Percentiles rank a stretch among this genome's conserved stretches.
Evolutionary conservation across 495 filamentous ascomycete species (phyloP).

Genomic region (Wilcoxina mikolae): DNA sequence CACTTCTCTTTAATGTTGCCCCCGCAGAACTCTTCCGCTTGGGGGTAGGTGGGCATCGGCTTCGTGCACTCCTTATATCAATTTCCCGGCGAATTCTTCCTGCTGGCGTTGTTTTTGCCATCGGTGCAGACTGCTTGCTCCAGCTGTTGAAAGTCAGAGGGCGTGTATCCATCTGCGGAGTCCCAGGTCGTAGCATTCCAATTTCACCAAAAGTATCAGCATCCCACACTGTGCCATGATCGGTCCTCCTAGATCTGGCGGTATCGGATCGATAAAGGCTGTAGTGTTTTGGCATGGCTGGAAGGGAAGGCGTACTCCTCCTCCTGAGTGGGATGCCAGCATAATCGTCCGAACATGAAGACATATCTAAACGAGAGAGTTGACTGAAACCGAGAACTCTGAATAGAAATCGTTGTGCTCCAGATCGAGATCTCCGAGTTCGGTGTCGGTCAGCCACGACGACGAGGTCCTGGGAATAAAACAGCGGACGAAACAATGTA

Average conservation of each 20-base stretch:
- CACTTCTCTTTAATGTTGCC: neutral
- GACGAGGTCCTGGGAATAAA: neutral
- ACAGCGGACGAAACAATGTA: neutral
- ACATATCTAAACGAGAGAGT: neutral
- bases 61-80: neutral
- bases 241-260: neutral
- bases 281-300: neutral
- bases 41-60: neutral
- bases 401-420: constrained; percentile 6
- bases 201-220: neutral
- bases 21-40: neutral
- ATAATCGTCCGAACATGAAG: neutral
- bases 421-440: constrained; percentile 1
- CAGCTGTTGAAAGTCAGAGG: neutral
- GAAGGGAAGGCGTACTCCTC: neutral
- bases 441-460: constrained; percentile 6
- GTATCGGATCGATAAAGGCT: neutral
- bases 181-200: neutral
- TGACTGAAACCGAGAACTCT: constrained; percentile 6
- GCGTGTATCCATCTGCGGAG: neutral
- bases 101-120: neutral
- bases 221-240: neutral
- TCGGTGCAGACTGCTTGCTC: neutral
- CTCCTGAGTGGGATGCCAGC: neutral
- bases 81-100: neutral